A percentile compares a stretch with the other conserved stretches of the same genome.
Conservation (phyloP, 2,329 filamentous ascomycete species). For the Aspergillus fischeri region DNA sequence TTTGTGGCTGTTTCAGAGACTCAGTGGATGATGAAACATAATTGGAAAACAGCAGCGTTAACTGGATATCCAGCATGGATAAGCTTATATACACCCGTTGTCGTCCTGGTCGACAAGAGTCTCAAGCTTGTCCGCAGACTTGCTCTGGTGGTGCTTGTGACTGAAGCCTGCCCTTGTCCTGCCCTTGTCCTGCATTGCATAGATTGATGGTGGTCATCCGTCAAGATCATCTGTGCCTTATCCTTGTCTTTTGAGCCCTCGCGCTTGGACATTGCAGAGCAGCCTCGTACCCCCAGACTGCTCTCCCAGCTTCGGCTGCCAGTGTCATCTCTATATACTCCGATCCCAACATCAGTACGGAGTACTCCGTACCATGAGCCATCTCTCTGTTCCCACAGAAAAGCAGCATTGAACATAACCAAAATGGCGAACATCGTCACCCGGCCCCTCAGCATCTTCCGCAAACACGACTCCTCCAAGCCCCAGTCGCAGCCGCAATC, state of each 20-base stretch:
- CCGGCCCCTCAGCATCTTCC: constrained; percentile 28
- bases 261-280: neutral
- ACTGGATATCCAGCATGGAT: neutral
- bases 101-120: neutral
- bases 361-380: neutral
- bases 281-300: neutral
- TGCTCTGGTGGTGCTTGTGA: neutral
- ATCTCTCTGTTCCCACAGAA: neutral
- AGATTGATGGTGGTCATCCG: neutral
- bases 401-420: neutral
- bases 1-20: neutral
- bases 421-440: constrained; percentile 28
- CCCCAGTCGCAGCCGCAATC: constrained; percentile 2
- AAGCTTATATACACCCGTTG: neutral
- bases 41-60: neutral
- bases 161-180: neutral
- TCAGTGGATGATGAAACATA: neutral
- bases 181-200: neutral
- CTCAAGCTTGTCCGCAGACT: neutral
- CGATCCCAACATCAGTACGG: neutral
- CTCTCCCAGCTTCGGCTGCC: neutral
- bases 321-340: neutral
- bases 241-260: neutral
- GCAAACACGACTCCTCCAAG: constrained; percentile 22
- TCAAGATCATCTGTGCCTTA: neutral